These are phyloP conservation scores for Juglanconis oblonga DNA, from an alignment of 2,329 filamentous ascomycete species.

Conservation along the genomic window DNA sequence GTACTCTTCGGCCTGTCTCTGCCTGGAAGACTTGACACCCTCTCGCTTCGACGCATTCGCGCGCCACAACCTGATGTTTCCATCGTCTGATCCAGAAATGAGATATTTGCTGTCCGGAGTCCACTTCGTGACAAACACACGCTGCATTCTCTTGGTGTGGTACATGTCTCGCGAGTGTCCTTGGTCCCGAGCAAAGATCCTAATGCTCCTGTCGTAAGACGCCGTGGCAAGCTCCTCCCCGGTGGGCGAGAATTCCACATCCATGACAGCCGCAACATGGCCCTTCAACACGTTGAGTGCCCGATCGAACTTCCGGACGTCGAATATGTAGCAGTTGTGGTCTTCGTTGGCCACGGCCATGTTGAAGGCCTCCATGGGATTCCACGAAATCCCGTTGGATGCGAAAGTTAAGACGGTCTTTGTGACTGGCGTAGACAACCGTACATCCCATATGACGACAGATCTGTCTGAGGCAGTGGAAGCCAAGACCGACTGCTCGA, in stretches of 20 bases:
- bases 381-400: slow-evolving; percentile 84
- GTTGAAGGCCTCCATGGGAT: slow-evolving; percentile 91
- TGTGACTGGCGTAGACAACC: slow-evolving; percentile 78
- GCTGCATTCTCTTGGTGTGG: slow-evolving; percentile 98
- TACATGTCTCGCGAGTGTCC: slow-evolving; percentile 91
- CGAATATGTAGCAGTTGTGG: slow-evolving; percentile 85
- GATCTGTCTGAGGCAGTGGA: slow-evolving; percentile 83
- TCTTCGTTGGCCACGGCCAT: slow-evolving; percentile 85
- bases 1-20: slow-evolving; percentile 88
- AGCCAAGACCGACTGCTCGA: slow-evolving; percentile 86
- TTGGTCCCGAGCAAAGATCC: slow-evolving; percentile 75
- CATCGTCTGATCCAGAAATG: slow-evolving; percentile 88
- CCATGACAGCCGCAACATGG: slow-evolving; percentile 89
- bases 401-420: slow-evolving; percentile 80
- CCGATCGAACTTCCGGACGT: slow-evolving; percentile 86
- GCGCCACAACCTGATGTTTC: slow-evolving; percentile 73
- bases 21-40: slow-evolving; percentile 79
- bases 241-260: slow-evolving; percentile 91
- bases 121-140: slow-evolving; percentile 81
- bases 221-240: slow-evolving; percentile 91
- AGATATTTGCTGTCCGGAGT: slow-evolving; percentile 89
- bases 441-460: slow-evolving; percentile 81
- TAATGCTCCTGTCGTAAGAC: slow-evolving; percentile 82
- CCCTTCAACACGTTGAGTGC: slow-evolving; percentile 88
- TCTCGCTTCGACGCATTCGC: slow-evolving; percentile 78